Evolutionary conservation across 1,284 basidiomycete genomes (phyloP).

Genomic region (Xanthoconium separans): DNA sequence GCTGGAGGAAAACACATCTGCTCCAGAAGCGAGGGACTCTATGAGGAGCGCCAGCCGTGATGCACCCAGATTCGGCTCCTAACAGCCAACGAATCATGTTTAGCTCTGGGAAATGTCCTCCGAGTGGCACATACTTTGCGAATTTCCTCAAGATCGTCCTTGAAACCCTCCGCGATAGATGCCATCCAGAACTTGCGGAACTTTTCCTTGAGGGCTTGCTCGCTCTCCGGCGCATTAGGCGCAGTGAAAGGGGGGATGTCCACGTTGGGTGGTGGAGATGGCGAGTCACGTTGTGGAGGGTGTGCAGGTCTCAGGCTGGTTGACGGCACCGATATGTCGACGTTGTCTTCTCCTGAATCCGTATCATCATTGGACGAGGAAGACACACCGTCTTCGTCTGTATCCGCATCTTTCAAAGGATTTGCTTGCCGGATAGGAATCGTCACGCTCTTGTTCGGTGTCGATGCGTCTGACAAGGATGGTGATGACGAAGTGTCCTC

Average conservation of each 20-base stretch:
- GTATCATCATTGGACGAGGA: conserved; percentile 28
- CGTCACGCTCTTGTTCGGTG: conserved; percentile 6
- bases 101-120: neutral
- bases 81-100: neutral
- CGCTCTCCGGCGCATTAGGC: conserved; percentile 38
- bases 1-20: conserved; percentile 61
- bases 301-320: conserved; percentile 1
- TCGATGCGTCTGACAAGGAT: conserved; percentile 20
- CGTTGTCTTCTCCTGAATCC: conserved; percentile 18
- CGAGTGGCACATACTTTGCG: conserved; percentile 49
- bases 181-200: conserved; percentile 83
- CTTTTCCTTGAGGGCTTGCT: conserved; percentile 55
- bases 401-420: conserved; percentile 2
- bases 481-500: conserved; percentile 30
- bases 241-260: conserved; percentile 54
- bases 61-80: conserved; percentile 72
- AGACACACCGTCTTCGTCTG: conserved; percentile 14
- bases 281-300: conserved; percentile 32
- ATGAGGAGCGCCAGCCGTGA: conserved; percentile 68
- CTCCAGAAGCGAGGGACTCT: conserved; percentile 74
- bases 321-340: conserved; percentile 2
- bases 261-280: conserved; percentile 44
- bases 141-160: conserved; percentile 73
- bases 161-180: conserved; percentile 73
- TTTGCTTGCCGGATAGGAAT: conserved; percentile 3